Evolutionary conservation across 495 filamentous ascomycete species (phyloP), one percentile per base, ranked within the genome.

Genomic region (Penicillium paradoxum): DNA sequence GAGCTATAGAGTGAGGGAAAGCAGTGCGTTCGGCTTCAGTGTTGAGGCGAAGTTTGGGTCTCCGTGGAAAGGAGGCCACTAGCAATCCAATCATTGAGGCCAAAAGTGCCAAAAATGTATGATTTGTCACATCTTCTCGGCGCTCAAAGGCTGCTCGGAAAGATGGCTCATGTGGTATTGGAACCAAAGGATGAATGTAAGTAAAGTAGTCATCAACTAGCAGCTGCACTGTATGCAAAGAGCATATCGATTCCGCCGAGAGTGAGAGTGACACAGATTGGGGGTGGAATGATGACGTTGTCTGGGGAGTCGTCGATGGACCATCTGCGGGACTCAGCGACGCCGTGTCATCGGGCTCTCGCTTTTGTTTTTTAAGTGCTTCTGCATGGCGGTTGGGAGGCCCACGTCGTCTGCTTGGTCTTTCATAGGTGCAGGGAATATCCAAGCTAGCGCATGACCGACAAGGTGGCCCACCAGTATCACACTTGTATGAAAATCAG

Each of bases 201-300:
- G 83, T 90, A 62, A 95, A 95, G 70, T 88, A 95, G 70, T 96
- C 90, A 64, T 92, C 87, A 11, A 96, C 74, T 6, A 95, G 75
- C 3, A 83, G 71, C 39, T 83, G 73, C 38, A 95, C 69, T 0
- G 86, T 80, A 27, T 79, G 68, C 58, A 83, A 65, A 0, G 88
- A 81, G 52, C 88, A 90, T 40, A 96, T 95, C 0, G 82, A 73
- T 65, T 96, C 90, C 36, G 84, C 84, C 6, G 81, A 81, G 3
- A 68, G 65, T 54, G 59, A 47, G 21, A 53, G 45, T 17, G 62
- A 47, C 7, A 58, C 56, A 68, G 44, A 73, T 68, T 57, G 48
- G 6, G 46, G 17, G 13, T 45, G 25, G 27, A 39, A 55, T 18
- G 55, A 47, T 14, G 61, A 18, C 8, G 61, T 37, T 0, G 59